Percentiles rank a stretch among this genome's conserved stretches.
phyloP scores from a whole-genome alignment of 306 rosid species.

The Corylus heterophylla region DNA sequence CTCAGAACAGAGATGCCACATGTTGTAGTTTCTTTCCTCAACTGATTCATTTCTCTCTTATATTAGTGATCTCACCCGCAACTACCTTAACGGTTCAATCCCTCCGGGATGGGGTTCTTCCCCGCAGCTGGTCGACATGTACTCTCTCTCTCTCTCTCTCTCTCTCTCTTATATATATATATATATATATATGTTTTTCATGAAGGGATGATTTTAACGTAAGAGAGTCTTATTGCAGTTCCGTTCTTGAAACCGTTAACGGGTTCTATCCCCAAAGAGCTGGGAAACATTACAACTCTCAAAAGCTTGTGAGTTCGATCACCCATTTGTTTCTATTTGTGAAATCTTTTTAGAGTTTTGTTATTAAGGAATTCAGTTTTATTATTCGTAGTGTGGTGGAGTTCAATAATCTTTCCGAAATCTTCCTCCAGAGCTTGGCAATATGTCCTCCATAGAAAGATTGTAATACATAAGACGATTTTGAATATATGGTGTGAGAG shows the following conservation, averaged over 20 bases:
- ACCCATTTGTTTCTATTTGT: background rate
- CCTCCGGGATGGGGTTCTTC: conserved; percentile 53
- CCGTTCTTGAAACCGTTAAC: conserved; percentile 60
- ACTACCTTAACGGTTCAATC: conserved; percentile 61
- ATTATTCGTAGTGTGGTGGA: conserved; percentile 49
- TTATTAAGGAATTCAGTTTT: background rate
- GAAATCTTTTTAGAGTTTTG: background rate
- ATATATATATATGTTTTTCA: no score
- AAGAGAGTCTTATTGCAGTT: conserved; percentile 37
- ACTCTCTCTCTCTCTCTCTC: background rate
- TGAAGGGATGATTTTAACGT: background rate
- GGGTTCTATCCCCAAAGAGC: conserved; percentile 64
- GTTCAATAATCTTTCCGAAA: conserved; percentile 58
- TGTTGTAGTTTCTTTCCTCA: background rate
- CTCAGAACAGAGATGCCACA: background rate
- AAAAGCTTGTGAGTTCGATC: conserved; percentile 55
- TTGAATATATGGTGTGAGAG: no score
- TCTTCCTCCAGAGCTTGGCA: conserved; percentile 66
- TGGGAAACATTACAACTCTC: conserved; percentile 60
- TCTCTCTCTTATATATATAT: no score
- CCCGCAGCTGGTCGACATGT: conserved; percentile 40
- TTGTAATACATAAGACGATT: conserved; percentile 32
- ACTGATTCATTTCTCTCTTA: background rate
- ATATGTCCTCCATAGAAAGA: conserved; percentile 46
- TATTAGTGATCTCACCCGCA: conserved; percentile 51